Evolutionary conservation across 169 alveolate genomes (phyloP).

Genomic region (Eimeria falciformis): DNA sequence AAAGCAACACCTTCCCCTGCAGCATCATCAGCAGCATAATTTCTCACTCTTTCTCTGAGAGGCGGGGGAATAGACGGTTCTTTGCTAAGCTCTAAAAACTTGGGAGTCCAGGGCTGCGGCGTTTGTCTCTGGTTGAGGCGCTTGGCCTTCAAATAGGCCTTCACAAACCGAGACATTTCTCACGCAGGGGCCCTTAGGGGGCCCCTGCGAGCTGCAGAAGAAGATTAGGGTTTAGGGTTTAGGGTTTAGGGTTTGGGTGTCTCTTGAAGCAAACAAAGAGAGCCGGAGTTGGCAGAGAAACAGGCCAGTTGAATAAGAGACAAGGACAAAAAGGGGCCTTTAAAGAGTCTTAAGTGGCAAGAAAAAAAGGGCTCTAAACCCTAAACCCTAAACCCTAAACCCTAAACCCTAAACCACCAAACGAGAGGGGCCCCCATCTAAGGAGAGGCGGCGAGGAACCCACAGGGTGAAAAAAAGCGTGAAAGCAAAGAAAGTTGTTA

Average conservation of each 20-base stretch:
- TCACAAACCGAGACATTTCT: slow-evolving; percentile 86
- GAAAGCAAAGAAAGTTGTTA: neutral
- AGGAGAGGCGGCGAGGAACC: neutral
- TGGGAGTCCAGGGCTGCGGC: slow-evolving; percentile 82
- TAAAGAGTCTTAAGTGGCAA: too few relatives aligned
- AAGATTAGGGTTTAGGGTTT: too few relatives aligned
- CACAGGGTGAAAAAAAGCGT: neutral
- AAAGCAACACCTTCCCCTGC: too few relatives aligned
- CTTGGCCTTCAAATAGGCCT: slow-evolving; percentile 86
- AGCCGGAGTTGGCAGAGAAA: too few relatives aligned
- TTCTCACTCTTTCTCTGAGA: slow-evolving; percentile 81
- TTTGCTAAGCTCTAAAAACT: slow-evolving; percentile 85
- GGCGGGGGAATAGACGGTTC: slow-evolving; percentile 89
- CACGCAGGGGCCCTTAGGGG: too few relatives aligned
- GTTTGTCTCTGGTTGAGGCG: slow-evolving; percentile 83
- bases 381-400: too few relatives aligned
- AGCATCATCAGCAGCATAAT: neutral
- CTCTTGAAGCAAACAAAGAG: too few relatives aligned
- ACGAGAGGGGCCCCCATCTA: neutral
- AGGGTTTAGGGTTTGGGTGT: too few relatives aligned
- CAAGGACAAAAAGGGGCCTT: too few relatives aligned
- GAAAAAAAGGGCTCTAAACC: too few relatives aligned
- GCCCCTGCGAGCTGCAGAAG: too few relatives aligned
- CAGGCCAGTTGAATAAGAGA: too few relatives aligned
- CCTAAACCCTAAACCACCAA: neutral